phyloP scores from a whole-genome alignment of 2,329 filamentous ascomycete genomes.

The Rugonectria rugulosa region DNA sequence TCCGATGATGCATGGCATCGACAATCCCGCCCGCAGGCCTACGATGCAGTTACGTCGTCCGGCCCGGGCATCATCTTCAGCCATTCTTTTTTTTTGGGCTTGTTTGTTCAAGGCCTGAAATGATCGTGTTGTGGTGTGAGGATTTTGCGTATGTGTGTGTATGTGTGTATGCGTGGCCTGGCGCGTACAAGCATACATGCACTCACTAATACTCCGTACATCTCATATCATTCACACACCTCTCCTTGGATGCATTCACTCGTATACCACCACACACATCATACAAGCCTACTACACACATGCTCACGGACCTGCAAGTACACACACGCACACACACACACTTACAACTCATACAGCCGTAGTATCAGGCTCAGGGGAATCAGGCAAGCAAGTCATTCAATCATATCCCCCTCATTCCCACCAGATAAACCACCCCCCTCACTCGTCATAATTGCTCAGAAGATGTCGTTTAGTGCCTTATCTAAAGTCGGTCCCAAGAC shows the following conservation, averaged over 20 bases:
- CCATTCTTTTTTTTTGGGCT: too few relatives aligned
- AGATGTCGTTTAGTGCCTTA: not conserved
- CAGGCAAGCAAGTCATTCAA: constrained; percentile 22
- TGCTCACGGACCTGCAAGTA: not conserved
- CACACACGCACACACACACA: constrained; percentile 17
- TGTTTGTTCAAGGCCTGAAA: not conserved
- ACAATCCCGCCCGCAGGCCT: constrained; percentile 1
- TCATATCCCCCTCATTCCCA: constrained; percentile 2
- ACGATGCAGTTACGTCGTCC: not conserved
- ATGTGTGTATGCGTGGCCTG: not conserved
- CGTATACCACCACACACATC: not conserved
- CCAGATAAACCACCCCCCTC: not conserved
- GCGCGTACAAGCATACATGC: constrained; percentile 9
- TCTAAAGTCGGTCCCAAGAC: not conserved
- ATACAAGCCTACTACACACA: not conserved
- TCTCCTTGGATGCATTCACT: not conserved
- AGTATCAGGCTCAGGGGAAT: constrained; percentile 31
- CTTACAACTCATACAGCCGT: constrained; percentile 1
- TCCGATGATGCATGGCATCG: constrained; percentile 27
- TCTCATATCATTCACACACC: not conserved
- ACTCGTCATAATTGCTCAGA: not conserved
- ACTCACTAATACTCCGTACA: constrained; percentile 6
- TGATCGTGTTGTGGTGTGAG: not conserved
- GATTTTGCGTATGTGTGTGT: not conserved
- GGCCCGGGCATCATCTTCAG: not conserved